A percentile compares a stretch with the other conserved stretches of the same genome.
Conservation (phyloP, 148 eudicot genomes). For the Bassia scoparia region DNA sequence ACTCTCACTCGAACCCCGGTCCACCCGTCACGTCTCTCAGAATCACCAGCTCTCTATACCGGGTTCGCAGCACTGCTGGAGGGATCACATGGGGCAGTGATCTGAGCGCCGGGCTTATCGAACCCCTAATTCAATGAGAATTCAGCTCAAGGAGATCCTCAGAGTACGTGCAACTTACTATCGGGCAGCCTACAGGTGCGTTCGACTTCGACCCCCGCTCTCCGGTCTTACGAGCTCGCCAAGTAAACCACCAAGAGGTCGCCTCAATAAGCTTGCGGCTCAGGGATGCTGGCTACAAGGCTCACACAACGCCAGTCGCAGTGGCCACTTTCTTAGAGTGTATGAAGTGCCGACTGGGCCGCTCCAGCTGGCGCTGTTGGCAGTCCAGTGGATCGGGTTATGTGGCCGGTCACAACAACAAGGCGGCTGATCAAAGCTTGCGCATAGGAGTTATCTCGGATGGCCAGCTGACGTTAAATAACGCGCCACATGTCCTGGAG, state of each 20-base stretch:
- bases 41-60: background rate
- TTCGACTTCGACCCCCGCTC: conserved; percentile 68
- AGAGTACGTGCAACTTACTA: conserved; percentile 74
- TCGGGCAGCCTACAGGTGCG: conserved; percentile 59
- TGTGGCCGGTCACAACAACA: conserved; percentile 65
- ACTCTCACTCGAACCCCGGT: background rate
- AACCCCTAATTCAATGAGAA: conserved; percentile 70
- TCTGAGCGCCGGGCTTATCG: conserved; percentile 83
- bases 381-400: conserved; percentile 82
- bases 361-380: too few species aligned
- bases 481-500: conserved; percentile 71
- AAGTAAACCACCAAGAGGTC: conserved; percentile 28
- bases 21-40: background rate
- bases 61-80: conserved; percentile 48
- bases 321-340: too few species aligned
- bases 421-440: conserved; percentile 49
- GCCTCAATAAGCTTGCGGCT: conserved; percentile 38
- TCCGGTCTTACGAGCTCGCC: conserved; percentile 37
- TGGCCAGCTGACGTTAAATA: too few species aligned
- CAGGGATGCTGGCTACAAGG: conserved; percentile 41
- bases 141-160: conserved; percentile 57
- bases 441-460: too few species aligned
- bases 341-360: conserved; percentile 30
- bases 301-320: too few species aligned
- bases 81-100: conserved; percentile 64